Conservation (phyloP, 2,329 filamentous ascomycete genomes). For the Pyricularia grisea region DNA sequence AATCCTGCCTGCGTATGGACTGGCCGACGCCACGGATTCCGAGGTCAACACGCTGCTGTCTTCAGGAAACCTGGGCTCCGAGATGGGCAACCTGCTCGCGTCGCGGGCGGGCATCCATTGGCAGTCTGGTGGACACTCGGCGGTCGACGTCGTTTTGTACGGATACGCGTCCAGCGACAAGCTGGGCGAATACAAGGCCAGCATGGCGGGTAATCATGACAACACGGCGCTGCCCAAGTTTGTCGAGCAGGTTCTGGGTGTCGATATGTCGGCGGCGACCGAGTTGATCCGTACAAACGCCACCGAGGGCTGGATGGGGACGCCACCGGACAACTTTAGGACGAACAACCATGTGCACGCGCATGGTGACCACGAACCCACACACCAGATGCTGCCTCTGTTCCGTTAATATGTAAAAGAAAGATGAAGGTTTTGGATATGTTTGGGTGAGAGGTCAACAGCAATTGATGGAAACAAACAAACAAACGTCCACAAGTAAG, state of each 20-base stretch:
- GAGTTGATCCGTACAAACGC: slow-evolving; percentile 12
- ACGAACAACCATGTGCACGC: neutral
- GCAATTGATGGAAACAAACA: neutral
- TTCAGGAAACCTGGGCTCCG: slow-evolving; percentile 15
- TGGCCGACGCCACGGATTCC: slow-evolving; percentile 18
- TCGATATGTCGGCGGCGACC: slow-evolving; percentile 17
- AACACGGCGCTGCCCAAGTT: slow-evolving; percentile 20
- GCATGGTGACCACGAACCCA: neutral
- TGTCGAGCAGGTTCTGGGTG: slow-evolving; percentile 16
- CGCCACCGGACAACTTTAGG: neutral
- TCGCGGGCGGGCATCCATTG: slow-evolving; percentile 11
- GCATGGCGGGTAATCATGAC: slow-evolving; percentile 18
- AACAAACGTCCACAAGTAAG: neutral
- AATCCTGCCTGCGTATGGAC: slow-evolving; percentile 21
- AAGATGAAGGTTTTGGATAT: no score
- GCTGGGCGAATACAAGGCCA: slow-evolving; percentile 11
- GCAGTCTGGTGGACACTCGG: slow-evolving; percentile 25
- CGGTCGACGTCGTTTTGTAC: slow-evolving; percentile 24
- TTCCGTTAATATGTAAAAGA: neutral
- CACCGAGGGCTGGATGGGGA: slow-evolving; percentile 5
- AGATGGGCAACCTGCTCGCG: slow-evolving; percentile 19
- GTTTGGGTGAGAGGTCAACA: no score
- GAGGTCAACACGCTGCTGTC: slow-evolving; percentile 19
- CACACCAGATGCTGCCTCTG: neutral
- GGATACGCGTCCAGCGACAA: slow-evolving; percentile 18